Evolutionary conservation across 2,329 filamentous ascomycete species (phyloP), one percentile per base, ranked within the genome.

Genomic region (Sporothrix pseudoabietina): DNA sequence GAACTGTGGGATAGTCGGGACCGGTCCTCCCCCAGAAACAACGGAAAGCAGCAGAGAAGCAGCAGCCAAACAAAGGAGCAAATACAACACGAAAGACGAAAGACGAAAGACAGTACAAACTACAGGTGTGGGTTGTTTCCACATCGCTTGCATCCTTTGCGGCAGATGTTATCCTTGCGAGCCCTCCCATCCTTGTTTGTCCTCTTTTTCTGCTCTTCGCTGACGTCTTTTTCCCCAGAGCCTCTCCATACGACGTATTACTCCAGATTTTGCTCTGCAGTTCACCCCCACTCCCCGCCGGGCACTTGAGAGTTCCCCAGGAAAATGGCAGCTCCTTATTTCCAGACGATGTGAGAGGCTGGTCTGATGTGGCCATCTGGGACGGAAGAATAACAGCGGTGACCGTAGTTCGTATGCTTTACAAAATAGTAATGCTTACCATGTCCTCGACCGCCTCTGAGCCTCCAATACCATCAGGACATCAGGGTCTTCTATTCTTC

Each of bases 141-240:
- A 63, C 59, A 63, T 63, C 35, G n/a, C 35, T 6, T 44, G 57
- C 57, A 61, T 61, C 12, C 22, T 47, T 66, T 66, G 63, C 65
- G 44, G 65, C 41, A 68, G 32, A 26, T 14, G 22, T 68, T 68
- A 68, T 52, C 65, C 65, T 52, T 35, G 26, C 65, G 44, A 52
- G n/a, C 39, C n/a, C 6, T 59, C 2, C 4, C 7, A 41, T n/a
- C 7, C 19, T 41, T n/a, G 32, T 16, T 16, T 35, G 30, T 59
- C 26, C 6, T 57, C 22, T 14, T 16, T 14, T 12, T 5, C 7
- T 16, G 55, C 47, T 49, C 47, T 19, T 49, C 16, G 47, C 52
- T 55, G 26, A 55, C n/a, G 10, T 10, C 52, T 30, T 5, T 6
- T 57, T 57, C 26, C 55, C 55, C 55, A 61, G 26, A 30, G 22